Evolutionary conservation across 2,329 filamentous ascomycete species (phyloP), one percentile per base, ranked within the genome.

Genomic region (Hypomyces perniciosus): DNA sequence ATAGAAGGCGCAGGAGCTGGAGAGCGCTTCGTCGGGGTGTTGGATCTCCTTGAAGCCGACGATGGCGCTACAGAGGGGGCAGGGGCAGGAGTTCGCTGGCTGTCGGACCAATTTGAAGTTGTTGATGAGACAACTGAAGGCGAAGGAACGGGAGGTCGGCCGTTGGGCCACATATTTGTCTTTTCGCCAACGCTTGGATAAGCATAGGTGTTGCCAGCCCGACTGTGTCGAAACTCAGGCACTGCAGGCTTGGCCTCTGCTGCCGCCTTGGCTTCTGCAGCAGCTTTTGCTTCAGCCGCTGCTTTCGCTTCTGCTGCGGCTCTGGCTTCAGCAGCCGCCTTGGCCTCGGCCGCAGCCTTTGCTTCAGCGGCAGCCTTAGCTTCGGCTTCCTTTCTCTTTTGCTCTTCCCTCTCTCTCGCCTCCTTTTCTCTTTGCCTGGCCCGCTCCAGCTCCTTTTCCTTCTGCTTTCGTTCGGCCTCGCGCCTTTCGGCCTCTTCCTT

Each of bases 141-240:
- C 8, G 63, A 44, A 8, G 65, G 59, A 37, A 59, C 60, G 4
- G 71, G 73, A 50, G 75, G 82, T 56, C 75, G 77, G 58, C 78
- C 82, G 60, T 78, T 81, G 5, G 84, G 84, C 79, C 85, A 88
- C 58, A 83, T 83, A 66, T 82, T 86, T 45, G 78, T 84, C 68
- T 77, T 83, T 67, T 88, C 85, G 46, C 85, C 85, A 26, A 84
- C 78, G 31, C 81, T 77, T 49, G 78, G 81, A 67, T 73, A 85
- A 51, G 82, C 81, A 60, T 85, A 85, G n/a, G 75, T 73, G 57
- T 72, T 76, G 38, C 72, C 68, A 54, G 73, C 72, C 54, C 76
- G 72, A 41, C 42, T 51, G 12, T 43, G 30, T 35, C 51, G 51
- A 50, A 53, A 37, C 20, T 53, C 51, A 29, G 50, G 50, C 39